A percentile compares a stretch with the other conserved stretches of the same genome.
Evolutionary conservation across 2,329 filamentous ascomycete species (phyloP).

Genomic region (Ceratocystis harringtonii): DNA sequence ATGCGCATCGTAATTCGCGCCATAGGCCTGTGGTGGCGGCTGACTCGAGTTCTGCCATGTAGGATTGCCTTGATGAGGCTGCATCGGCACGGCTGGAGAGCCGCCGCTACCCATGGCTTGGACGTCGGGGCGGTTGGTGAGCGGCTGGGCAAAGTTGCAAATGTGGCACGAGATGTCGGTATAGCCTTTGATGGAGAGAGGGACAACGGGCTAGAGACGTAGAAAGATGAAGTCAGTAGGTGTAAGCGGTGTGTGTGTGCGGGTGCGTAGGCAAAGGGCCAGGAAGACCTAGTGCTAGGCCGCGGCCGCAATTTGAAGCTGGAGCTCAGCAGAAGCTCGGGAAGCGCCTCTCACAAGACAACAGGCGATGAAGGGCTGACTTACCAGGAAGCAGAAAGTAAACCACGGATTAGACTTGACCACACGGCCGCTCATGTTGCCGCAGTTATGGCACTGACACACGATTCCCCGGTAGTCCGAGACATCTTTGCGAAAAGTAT

Average conservation of each 20-base stretch:
- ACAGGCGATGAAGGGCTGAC: constrained; percentile 20
- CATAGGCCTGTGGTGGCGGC: constrained; percentile 18
- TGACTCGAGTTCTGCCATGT: constrained; percentile 23
- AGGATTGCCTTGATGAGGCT: constrained; percentile 20
- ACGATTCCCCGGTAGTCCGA: constrained; percentile 46
- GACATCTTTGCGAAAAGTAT: constrained; percentile 44
- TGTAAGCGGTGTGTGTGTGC: constrained; percentile 27
- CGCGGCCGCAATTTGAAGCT: constrained; percentile 16
- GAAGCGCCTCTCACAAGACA: background rate
- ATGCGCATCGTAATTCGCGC: constrained; percentile 16
- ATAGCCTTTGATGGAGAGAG: constrained; percentile 52
- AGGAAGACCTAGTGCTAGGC: constrained; percentile 13
- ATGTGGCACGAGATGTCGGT: constrained; percentile 58
- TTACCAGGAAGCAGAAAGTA: constrained; percentile 60
- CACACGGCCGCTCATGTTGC: constrained; percentile 45
- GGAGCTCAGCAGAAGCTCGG: background rate
- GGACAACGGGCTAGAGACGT: constrained; percentile 45
- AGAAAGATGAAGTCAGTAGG: constrained; percentile 18
- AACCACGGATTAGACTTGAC: constrained; percentile 58
- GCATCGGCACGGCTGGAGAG: constrained; percentile 19
- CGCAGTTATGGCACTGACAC: constrained; percentile 52
- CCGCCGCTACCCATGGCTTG: constrained; percentile 35
- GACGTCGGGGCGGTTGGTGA: constrained; percentile 42
- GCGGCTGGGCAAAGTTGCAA: constrained; percentile 60
- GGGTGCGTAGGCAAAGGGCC: constrained; percentile 58